Conservation (phyloP, 2,329 filamentous ascomycete genomes). For the Alternaria sp. region DNA sequence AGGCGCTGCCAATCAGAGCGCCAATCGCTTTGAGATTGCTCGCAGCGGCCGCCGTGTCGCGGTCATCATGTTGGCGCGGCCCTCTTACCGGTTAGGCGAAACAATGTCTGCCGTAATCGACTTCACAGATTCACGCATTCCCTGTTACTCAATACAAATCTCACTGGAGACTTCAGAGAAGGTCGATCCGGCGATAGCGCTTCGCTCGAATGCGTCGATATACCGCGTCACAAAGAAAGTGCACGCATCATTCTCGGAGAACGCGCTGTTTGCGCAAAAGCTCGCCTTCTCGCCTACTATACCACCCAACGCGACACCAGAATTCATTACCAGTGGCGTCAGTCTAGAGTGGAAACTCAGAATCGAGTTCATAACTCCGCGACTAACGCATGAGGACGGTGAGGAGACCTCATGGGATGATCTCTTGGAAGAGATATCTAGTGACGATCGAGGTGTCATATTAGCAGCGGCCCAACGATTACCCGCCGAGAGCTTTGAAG, state of each 20-base stretch:
- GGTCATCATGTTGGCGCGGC: slow-evolving; percentile 85
- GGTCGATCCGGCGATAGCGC: slow-evolving; percentile 78
- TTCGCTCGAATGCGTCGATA: slow-evolving; percentile 85
- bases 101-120: slow-evolving; percentile 84
- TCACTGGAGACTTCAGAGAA: slow-evolving; percentile 87
- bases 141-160: slow-evolving; percentile 84
- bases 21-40: slow-evolving; percentile 95
- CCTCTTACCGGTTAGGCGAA: slow-evolving; percentile 88
- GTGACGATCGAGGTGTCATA: slow-evolving; percentile 79
- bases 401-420: slow-evolving; percentile 41
- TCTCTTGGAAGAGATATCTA: slow-evolving; percentile 79
- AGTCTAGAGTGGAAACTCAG: slow-evolving; percentile 86
- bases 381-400: slow-evolving; percentile 49
- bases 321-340: slow-evolving; percentile 89
- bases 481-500: slow-evolving; percentile 88
- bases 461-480: slow-evolving; percentile 79
- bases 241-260: slow-evolving; percentile 79
- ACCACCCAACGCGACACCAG: slow-evolving; percentile 82
- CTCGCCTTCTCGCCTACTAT: slow-evolving; percentile 84
- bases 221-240: slow-evolving; percentile 84
- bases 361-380: slow-evolving; percentile 90
- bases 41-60: slow-evolving; percentile 91
- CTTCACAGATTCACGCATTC: slow-evolving; percentile 76
- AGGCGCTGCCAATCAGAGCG: slow-evolving; percentile 72
- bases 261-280: slow-evolving; percentile 79